Percentiles rank a stretch among this genome's conserved stretches.
Evolutionary conservation across 2,329 filamentous ascomycete species (phyloP).

Genomic region (Aspergillus carbonarius): DNA sequence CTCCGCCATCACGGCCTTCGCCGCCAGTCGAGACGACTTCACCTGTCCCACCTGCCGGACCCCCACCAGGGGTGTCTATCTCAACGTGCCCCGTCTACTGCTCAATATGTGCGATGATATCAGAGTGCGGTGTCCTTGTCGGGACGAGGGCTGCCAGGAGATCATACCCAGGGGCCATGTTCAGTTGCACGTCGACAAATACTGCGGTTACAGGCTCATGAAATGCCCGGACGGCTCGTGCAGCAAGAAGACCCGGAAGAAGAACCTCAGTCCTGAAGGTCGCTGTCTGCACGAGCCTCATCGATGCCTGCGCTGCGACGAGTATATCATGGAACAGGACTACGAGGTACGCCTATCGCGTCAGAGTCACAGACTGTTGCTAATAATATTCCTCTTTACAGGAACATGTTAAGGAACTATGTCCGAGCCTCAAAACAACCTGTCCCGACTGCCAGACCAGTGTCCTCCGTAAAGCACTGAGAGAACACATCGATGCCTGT

Average conservation of each 20-base stretch:
- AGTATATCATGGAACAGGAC: constrained; percentile 55
- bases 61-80: constrained; percentile 37
- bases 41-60: constrained; percentile 60
- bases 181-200: constrained; percentile 59
- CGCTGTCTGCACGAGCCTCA: constrained; percentile 56
- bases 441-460: constrained; percentile 40
- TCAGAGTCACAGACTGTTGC: not conserved
- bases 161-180: constrained; percentile 57
- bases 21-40: constrained; percentile 33
- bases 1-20: constrained; percentile 44
- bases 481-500: constrained; percentile 39
- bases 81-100: constrained; percentile 55
- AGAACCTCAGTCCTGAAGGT: constrained; percentile 50
- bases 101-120: constrained; percentile 63
- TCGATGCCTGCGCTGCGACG: constrained; percentile 54
- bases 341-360: constrained; percentile 44
- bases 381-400: constrained; percentile 12
- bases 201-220: constrained; percentile 57
- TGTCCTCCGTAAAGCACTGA: constrained; percentile 33
- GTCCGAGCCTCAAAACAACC: constrained; percentile 35
- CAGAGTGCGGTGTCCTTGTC: constrained; percentile 58
- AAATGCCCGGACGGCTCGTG: constrained; percentile 54
- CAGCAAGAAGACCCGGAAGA: constrained; percentile 53
- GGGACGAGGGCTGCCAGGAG: constrained; percentile 54
- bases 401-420: constrained; percentile 40